Evolutionary conservation across 306 rosid species (phyloP), one percentile per base, ranked within the genome.

Genomic region (Cajanus cajan): DNA sequence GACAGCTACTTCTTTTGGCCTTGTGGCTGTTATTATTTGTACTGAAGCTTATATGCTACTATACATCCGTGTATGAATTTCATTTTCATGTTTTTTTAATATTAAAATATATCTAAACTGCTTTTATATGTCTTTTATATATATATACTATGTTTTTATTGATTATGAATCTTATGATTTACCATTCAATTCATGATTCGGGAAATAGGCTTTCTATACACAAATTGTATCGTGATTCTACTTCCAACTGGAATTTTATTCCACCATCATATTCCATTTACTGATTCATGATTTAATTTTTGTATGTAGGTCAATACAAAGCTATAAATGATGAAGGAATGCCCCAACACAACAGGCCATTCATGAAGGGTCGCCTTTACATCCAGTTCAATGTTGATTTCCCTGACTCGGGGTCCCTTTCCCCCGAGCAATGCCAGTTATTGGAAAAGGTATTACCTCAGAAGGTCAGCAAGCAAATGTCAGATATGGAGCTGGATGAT

Each of bases 311-410:
- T 78, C 92, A 89, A 84, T 45, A 64, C 15, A 91, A 91, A 77
- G 92, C 90, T 12, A 88, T 91, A 61, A 87, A 91, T 4, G 92
- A 90, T 34, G 94, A 91, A 85, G 97, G 97, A 65, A 91, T 91
- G 94, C 97, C 94, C 0, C 90, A 86, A 33, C 82, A 84, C 68
- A 62, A 67, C 4, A 84, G 92, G 87, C 89, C 97, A 7, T 86
- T 91, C 84, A 85, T 91, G 78, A 89, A 67, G 84, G 94, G 94
- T 12, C 78, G 82, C 3, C 92, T 91, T 1, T 91, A 54, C 89
- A 85, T 91, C 43, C 78, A 83, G 43, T 91, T 90, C 25, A 80
- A 78, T 62, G 97, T 89, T 52, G 85, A 78, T 6, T 91, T 91
- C 82, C 97, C 92, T 0, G 89, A 88, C 0, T 78, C 86, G 0